phyloP scores from a whole-genome alignment of 257 asterid genomes.

The Pogostemon cablin region DNA sequence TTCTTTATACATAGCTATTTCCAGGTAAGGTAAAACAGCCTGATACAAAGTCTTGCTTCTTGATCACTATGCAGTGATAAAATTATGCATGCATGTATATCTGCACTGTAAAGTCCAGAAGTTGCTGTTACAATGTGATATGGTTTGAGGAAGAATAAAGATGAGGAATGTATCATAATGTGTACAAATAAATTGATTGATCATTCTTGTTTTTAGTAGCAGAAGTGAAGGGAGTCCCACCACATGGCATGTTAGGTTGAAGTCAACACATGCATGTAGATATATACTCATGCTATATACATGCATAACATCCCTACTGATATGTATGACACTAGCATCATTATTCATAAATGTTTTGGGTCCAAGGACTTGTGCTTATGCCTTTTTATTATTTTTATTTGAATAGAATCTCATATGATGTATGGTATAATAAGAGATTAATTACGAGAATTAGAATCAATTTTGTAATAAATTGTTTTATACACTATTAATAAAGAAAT shows the following conservation, averaged over 20 bases:
- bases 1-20: too few relatives aligned
- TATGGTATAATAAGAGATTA: too few relatives aligned
- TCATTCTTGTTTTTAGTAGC: background rate
- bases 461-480: too few relatives aligned
- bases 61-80: conserved; percentile 1
- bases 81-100: too few relatives aligned
- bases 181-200: conserved; percentile 15
- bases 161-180: conserved; percentile 20
- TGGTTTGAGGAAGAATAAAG: conserved; percentile 17
- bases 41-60: conserved; percentile 6
- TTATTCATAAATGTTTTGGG: background rate
- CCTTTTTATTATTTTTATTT: too few relatives aligned
- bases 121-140: background rate
- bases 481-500: too few relatives aligned
- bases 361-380: background rate
- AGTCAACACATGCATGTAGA: conserved; percentile 31
- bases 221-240: conserved; percentile 1
- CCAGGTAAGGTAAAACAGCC: too few relatives aligned
- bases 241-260: conserved; percentile 32
- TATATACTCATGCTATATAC: conserved; percentile 20
- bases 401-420: too few relatives aligned
- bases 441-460: too few relatives aligned
- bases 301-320: conserved; percentile 20
- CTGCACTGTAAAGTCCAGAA: background rate
- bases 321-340: conserved; percentile 2